phyloP scores from a whole-genome alignment of 2,329 filamentous ascomycete species.

The Phialophora verrucosa region DNA sequence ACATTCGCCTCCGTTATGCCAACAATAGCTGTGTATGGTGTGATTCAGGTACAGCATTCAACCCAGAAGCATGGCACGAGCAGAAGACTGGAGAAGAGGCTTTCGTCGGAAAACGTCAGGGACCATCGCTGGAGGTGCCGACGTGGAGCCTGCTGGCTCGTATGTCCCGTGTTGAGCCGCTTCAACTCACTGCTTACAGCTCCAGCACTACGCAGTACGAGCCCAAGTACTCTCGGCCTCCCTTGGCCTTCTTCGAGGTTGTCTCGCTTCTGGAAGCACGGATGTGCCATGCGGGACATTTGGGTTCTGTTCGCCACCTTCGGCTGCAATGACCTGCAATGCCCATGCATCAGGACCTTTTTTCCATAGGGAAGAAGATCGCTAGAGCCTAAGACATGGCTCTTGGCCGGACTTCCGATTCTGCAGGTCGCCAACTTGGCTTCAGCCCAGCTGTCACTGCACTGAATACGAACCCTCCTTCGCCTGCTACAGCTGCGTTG shows the following conservation, averaged over 20 bases:
- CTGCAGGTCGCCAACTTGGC: not conserved
- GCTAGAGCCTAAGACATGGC: not conserved
- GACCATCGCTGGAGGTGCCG: not conserved
- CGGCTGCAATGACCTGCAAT: not conserved
- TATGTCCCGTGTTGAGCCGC: constrained; percentile 1
- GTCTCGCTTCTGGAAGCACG: not conserved
- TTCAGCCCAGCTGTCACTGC: not conserved
- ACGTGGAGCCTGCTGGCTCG: not conserved
- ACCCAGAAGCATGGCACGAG: not conserved
- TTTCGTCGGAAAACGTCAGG: not conserved
- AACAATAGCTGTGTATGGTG: not conserved
- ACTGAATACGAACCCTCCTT: not conserved
- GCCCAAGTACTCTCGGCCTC: not conserved
- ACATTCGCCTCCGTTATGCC: not conserved
- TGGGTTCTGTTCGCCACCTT: not conserved
- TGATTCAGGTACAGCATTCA: not conserved
- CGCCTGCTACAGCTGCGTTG: not conserved
- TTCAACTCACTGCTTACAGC: not conserved
- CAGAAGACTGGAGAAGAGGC: not conserved
- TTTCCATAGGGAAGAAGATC: not conserved
- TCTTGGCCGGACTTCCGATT: not conserved
- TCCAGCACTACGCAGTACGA: not conserved
- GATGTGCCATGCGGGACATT: not conserved
- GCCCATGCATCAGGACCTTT: not conserved
- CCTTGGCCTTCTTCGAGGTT: not conserved